Conservation (phyloP, 495 filamentous ascomycete genomes). For the Achaetomiella virescens region DNA sequence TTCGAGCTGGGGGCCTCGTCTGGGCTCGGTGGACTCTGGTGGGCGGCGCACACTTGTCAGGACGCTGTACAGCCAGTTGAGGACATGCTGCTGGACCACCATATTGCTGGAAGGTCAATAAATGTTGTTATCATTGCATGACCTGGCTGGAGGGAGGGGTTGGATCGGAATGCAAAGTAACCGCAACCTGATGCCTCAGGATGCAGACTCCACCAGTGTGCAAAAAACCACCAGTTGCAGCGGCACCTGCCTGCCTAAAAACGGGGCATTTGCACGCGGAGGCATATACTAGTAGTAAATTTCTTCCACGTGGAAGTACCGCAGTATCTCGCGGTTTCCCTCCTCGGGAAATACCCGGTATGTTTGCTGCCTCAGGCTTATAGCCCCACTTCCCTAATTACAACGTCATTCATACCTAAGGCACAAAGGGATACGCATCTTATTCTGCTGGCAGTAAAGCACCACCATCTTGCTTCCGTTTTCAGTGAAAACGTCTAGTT, state of each 20-base stretch:
- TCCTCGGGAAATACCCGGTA: too few species aligned
- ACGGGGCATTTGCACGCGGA: background rate
- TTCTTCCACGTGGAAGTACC: too few species aligned
- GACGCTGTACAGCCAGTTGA: conserved; percentile 93
- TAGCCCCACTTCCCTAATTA: too few species aligned
- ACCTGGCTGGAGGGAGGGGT: background rate
- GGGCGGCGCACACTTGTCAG: conserved; percentile 59
- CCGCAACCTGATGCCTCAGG: background rate
- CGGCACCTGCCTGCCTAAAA: background rate
- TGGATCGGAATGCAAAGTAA: too few species aligned
- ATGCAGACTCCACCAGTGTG: background rate
- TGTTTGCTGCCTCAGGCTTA: too few species aligned
- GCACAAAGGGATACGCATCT: too few species aligned
- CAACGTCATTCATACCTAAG: too few species aligned
- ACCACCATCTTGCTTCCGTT: too few species aligned
- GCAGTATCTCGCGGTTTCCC: too few species aligned
- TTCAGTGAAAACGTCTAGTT: too few species aligned
- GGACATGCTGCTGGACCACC: conserved; percentile 75
- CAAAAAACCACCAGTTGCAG: background rate
- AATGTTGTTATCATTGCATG: conserved; percentile 17
- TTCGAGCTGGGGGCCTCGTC: background rate
- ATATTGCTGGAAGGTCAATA: conserved; percentile 45
- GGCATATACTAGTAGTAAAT: background rate
- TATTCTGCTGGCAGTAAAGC: too few species aligned
- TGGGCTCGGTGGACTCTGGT: background rate